Evolutionary conservation across 306 rosid species (phyloP), one percentile per base, ranked within the genome.

Genomic region (Pachyrhizus erosus): DNA sequence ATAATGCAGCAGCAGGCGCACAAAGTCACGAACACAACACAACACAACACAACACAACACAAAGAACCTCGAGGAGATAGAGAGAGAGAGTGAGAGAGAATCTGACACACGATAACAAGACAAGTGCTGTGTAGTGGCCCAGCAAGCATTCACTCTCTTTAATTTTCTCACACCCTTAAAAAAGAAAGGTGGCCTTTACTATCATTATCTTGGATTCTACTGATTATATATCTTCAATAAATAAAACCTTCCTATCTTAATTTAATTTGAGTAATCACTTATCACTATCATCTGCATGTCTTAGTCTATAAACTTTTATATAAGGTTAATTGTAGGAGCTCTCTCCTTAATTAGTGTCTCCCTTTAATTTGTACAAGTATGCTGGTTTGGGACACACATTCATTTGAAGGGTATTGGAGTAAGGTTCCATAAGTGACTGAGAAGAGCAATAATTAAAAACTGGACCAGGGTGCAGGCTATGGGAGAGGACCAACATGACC

Each of bases 401-500:
- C 43, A 82, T 68, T 80, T 68, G 62, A 55, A 48, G 77, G 60
- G 64, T 21, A 70, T 48, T 64, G 80, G 80, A 72, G 76, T 81
- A 70, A 88, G 94, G 90, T 86, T 91, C 57, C 73, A 26, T 37
- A 68, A 57, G 85, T 80, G 77, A 70, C 68, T 39, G 29, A 76
- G 81, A 83, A 70, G 84, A 85, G 89, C 88, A 89, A 93, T 93
- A 69, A 93, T 93, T 93, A 82, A 86, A 78, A 82, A 54, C 81
- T 80, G 92, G 94, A 90, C 92, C 91, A 89, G 80, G 82, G 76
- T 86, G 90, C 89, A 88, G 92, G 88, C 58, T 80, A 85, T 85
- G 87, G 76, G 77, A 90, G 94, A 90, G 87, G 83, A 92, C 95
- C 82, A 92, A 90, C 95, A 89, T 90, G 93, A 70, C 81, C 67